These are phyloP conservation scores for Parvularia atlantis DNA, from an alignment of 78 protist species.

Conservation along the genomic window DNA sequence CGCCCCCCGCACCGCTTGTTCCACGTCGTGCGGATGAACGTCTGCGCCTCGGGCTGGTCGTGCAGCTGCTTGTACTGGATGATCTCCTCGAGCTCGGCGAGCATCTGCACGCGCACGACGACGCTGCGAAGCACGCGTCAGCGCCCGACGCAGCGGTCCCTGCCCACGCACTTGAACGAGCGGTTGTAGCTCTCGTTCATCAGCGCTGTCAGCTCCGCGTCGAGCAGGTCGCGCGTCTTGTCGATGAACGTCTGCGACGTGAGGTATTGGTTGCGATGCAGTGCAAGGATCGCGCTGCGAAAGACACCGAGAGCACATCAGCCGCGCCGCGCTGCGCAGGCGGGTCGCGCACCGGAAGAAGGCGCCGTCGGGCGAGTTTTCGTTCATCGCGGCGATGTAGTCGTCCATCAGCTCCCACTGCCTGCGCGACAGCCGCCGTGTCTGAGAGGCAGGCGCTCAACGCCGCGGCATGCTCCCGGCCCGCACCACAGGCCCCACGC, in stretches of 20 bases:
- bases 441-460: no score
- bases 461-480: no score
- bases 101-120: constrained; percentile 58
- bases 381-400: neutral
- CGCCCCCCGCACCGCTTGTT: neutral
- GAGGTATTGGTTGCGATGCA: constrained; percentile 39
- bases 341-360: neutral
- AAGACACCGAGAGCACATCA: neutral
- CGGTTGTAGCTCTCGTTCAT: constrained; percentile 64
- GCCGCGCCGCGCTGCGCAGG: constrained; percentile 3
- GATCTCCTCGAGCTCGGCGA: constrained; percentile 81
- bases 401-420: constrained; percentile 49
- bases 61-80: constrained; percentile 16
- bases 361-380: neutral
- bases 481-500: constrained; percentile 78
- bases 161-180: no score
- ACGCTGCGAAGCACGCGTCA: no score
- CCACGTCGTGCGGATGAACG: neutral
- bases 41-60: neutral
- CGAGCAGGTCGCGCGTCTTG: constrained; percentile 58
- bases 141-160: no score
- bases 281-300: constrained; percentile 17
- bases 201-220: constrained; percentile 80
- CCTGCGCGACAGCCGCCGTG: no score
- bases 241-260: constrained; percentile 56